Conservation (phyloP, 495 filamentous ascomycete genomes). For the Xylaria sp. region DNA sequence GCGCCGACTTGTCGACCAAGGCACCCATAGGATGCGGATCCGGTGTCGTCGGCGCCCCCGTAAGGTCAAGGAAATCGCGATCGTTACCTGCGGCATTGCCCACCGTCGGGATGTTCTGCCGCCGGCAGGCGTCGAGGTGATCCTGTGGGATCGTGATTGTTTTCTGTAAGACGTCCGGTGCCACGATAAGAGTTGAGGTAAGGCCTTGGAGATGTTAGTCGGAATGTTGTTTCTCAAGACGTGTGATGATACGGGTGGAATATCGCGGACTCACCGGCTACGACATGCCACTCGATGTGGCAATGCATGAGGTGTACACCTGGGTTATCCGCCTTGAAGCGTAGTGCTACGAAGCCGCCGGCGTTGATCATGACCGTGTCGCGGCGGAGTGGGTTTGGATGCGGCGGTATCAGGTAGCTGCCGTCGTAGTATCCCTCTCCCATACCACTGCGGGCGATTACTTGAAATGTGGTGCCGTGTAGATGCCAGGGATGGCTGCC, state of each 20-base stretch:
- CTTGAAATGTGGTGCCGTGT: slow-evolving; percentile 82
- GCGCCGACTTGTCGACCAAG: not conserved
- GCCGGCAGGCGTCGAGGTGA: slow-evolving; percentile 65
- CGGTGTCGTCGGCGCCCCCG: slow-evolving; percentile 32
- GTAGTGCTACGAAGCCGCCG: slow-evolving; percentile 62
- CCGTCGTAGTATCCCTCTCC: slow-evolving; percentile 48
- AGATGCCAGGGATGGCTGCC: slow-evolving; percentile 63
- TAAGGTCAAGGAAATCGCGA: slow-evolving; percentile 66
- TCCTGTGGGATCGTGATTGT: slow-evolving; percentile 66
- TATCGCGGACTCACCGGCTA: slow-evolving; percentile 55
- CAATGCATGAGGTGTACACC: slow-evolving; percentile 84
- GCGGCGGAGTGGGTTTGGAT: slow-evolving; percentile 57
- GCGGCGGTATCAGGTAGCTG: slow-evolving; percentile 41
- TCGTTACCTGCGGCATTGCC: slow-evolving; percentile 81
- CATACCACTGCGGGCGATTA: slow-evolving; percentile 58
- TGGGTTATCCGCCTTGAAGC: slow-evolving; percentile 72
- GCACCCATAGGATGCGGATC: slow-evolving; percentile 9
- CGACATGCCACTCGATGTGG: slow-evolving; percentile 83
- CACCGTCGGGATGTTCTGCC: slow-evolving; percentile 52
- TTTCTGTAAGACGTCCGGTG: slow-evolving; percentile 67
- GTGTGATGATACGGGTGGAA: slow-evolving; percentile 4
- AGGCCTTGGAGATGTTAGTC: slow-evolving; percentile 58
- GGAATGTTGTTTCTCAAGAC: not conserved
- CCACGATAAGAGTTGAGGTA: slow-evolving; percentile 73
- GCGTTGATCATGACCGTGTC: slow-evolving; percentile 64